Conservation (phyloP, 345 rosid genomes). For the Dovyalis caffra region DNA sequence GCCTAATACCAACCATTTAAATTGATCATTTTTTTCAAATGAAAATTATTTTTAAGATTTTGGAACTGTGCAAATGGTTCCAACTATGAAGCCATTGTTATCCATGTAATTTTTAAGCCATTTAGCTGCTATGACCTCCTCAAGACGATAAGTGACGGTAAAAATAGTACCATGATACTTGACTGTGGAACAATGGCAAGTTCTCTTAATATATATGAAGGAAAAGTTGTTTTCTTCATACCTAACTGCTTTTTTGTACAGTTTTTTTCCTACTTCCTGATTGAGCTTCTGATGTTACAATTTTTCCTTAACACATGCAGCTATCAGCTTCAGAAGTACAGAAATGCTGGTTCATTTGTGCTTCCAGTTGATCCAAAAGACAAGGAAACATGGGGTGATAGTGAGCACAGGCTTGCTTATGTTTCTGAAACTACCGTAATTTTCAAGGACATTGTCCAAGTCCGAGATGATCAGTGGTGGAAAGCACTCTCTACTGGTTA, state of each 20-base stretch:
- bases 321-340: conserved; percentile 96
- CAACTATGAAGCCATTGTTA: background rate
- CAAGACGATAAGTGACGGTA: background rate
- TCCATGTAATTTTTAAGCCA: background rate
- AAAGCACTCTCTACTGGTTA: conserved; percentile 81
- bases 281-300: conserved; percentile 14
- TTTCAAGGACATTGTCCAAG: conserved; percentile 89
- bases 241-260: background rate
- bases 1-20: background rate
- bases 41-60: background rate
- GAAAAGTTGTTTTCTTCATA: background rate
- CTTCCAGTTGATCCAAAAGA: conserved; percentile 87
- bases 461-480: conserved; percentile 99
- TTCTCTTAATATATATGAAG: background rate
- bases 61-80: background rate
- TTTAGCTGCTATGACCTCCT: background rate
- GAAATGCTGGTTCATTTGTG: conserved; percentile 85
- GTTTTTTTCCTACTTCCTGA: background rate
- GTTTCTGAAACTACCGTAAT: conserved; percentile 95
- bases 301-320: conserved; percentile 39
- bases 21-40: background rate
- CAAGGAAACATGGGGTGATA: conserved; percentile 97
- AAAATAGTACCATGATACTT: background rate
- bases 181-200: background rate
- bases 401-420: conserved; percentile 94